These are phyloP conservation scores for Fusarium dlaminii DNA, from an alignment of 2,329 filamentous ascomycete genomes.

Conservation along the genomic window DNA sequence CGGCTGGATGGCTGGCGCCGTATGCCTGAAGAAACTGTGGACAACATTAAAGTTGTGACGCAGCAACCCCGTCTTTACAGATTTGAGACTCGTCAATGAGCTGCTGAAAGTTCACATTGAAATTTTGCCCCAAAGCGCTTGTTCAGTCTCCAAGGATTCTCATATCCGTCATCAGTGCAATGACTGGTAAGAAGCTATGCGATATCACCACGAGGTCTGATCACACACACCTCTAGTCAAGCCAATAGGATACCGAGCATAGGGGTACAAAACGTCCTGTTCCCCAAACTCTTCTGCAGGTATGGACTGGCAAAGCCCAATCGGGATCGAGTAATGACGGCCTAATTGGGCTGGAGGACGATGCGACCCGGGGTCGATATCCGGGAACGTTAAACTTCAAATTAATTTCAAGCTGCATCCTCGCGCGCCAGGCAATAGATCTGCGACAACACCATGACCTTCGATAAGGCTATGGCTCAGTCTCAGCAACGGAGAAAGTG, in stretches of 20 bases:
- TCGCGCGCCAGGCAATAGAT: neutral
- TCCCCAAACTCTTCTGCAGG: slow-evolving; percentile 12
- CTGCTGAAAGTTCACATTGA: neutral
- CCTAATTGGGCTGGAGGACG: slow-evolving; percentile 6
- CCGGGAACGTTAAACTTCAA: slow-evolving; percentile 14
- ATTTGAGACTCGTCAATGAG: neutral
- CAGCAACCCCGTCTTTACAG: neutral
- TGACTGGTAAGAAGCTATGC: neutral
- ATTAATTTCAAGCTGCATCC: neutral
- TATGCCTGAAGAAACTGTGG: neutral
- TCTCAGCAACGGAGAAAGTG: neutral
- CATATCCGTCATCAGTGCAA: neutral
- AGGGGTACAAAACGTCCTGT: slow-evolving; percentile 14
- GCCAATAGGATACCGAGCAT: slow-evolving; percentile 21
- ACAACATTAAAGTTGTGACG: neutral
- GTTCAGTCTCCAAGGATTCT: neutral
- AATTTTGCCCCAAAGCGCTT: neutral
- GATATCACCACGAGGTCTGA: slow-evolving; percentile 18
- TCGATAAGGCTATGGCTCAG: neutral
- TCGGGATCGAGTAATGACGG: slow-evolving; percentile 16
- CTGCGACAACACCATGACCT: neutral
- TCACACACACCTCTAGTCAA: slow-evolving; percentile 24
- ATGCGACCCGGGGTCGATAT: slow-evolving; percentile 2
- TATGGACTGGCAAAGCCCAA: slow-evolving; percentile 11
- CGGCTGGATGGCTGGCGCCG: neutral